Evolutionary conservation across 805 yeast species (phyloP).

Genomic region (Candida montana): DNA sequence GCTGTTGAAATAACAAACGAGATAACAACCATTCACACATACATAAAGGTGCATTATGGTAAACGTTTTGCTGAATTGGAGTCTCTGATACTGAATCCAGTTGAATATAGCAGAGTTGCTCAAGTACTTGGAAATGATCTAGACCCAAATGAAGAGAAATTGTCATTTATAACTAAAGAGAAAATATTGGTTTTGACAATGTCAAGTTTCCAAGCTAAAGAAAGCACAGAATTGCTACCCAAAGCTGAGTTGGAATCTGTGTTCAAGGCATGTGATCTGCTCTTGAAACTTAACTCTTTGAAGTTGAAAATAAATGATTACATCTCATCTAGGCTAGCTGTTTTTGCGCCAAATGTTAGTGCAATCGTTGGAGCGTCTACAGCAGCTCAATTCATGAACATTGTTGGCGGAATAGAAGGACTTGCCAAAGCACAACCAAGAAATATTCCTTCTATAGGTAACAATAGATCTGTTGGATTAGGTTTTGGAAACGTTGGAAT

Average conservation of each 20-base stretch:
- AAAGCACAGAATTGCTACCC: conserved; percentile 25
- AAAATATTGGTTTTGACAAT: conserved; percentile 68
- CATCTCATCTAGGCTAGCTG: conserved; percentile 50
- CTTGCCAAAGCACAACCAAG: conserved; percentile 74
- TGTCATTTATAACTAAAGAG: conserved; percentile 48
- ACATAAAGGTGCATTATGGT: conserved; percentile 47
- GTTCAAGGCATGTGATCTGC: conserved; percentile 39
- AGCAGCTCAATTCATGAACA: conserved; percentile 67
- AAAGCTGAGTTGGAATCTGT: conserved; percentile 34
- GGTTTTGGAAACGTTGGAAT: conserved; percentile 41
- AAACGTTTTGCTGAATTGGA: conserved; percentile 69
- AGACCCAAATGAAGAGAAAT: conserved; percentile 21
- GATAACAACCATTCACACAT: conserved; percentile 42
- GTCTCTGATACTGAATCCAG: conserved; percentile 53
- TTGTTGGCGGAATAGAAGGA: conserved; percentile 61
- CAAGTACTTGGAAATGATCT: conserved; percentile 45
- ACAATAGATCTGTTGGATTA: conserved; percentile 34
- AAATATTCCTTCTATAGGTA: conserved; percentile 75
- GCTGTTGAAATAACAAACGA: conserved; percentile 51
- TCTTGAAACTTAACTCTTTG: conserved; percentile 41
- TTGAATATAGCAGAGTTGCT: conserved; percentile 54
- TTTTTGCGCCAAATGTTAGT: conserved; percentile 76
- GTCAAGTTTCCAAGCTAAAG: conserved; percentile 53
- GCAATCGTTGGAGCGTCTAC: conserved; percentile 66
- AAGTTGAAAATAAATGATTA: conserved; percentile 42